Conservation (phyloP, 768 basidiomycete genomes). For the Termitomyces sp. region DNA sequence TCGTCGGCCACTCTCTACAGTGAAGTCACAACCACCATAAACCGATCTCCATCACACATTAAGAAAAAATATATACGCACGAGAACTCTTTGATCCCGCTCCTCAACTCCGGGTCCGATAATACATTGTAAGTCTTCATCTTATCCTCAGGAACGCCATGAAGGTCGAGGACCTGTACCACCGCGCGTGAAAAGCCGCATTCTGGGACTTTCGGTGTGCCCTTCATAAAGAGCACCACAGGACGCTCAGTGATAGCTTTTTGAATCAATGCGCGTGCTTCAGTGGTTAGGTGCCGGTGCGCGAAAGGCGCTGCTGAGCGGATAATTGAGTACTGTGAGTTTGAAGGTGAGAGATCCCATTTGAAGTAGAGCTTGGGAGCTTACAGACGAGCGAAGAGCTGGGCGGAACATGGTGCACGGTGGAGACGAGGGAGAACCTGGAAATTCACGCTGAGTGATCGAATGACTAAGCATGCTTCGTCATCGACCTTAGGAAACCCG, state of each 20-base stretch:
- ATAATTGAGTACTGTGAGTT: slow-evolving; percentile 26
- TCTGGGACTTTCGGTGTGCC: slow-evolving; percentile 83
- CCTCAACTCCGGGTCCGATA: slow-evolving; percentile 82
- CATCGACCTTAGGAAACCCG: neutral
- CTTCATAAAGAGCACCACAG: slow-evolving; percentile 98
- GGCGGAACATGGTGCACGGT: slow-evolving; percentile 35
- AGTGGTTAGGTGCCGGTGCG: slow-evolving; percentile 50
- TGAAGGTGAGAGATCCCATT: neutral
- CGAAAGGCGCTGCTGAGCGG: slow-evolving; percentile 23
- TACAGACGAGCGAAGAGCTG: slow-evolving; percentile 43
- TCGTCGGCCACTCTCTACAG: slow-evolving; percentile 94
- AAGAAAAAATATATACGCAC: slow-evolving; percentile 48
- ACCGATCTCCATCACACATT: neutral
- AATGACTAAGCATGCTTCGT: neutral
- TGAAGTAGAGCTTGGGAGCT: slow-evolving; percentile 5
- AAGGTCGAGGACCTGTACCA: slow-evolving; percentile 83
- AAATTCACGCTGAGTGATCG: neutral
- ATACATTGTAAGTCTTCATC: slow-evolving; percentile 85
- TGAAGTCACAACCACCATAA: neutral
- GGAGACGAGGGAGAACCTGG: neutral
- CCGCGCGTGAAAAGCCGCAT: slow-evolving; percentile 96
- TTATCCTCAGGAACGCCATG: slow-evolving; percentile 80
- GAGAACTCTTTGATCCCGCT: slow-evolving; percentile 93
- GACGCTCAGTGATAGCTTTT: slow-evolving; percentile 66
- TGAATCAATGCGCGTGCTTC: slow-evolving; percentile 64